Base-by-base conservation (phyloP, 257 asterid species). In the Echium plantagineum region DNA sequence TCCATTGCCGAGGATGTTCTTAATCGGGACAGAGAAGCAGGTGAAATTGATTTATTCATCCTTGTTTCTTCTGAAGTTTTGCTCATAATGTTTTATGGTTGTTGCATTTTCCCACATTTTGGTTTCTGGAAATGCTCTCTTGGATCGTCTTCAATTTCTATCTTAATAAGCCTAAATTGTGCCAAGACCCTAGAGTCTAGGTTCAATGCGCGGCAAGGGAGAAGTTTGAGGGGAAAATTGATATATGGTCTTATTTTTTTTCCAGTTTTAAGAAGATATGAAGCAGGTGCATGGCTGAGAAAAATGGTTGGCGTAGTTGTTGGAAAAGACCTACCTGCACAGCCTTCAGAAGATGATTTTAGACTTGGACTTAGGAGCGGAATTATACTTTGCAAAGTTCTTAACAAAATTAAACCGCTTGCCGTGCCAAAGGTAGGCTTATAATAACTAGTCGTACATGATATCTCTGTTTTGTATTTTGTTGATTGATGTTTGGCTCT, bases 301-400 rank as follows among this genome's bases (percentile, higher is more conserved):
- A 91, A 85, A 75, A 76, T 79, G 83, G 84, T 76, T 35, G 98
- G 96, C 63, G 96, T 87, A 22, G 96, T 90, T 52, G 85, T 78
- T 26, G 96, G 86, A 53, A 87, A 75, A 81, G 96, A 91, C 72
- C 82, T 91, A 61, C 94, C 98, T 1, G 96, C 95, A 12, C 78
- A 88, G 80, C 96, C 96, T 62, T 91, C 98, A 51, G 98, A 88
- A 73, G 94, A 88, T 55, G 90, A 80, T 28, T 87, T 91, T 71
- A 80, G 91, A 48, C 80, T 79, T 17, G 98, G 95, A 38, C 74
- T 91, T 57, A 76, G 90, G 68, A 91, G 96, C 69, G 98, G 98
- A 60, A 88, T 82, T 57, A 79, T 91, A 57, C 94, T 88, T 63
- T 91, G 98, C 88, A 88, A 75, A 76, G 96, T 72, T 58, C 84